Percentiles rank a stretch among this genome's conserved stretches.
phyloP scores from a whole-genome alignment of 768 basidiomycete genomes.

The Cyathus striatus region DNA sequence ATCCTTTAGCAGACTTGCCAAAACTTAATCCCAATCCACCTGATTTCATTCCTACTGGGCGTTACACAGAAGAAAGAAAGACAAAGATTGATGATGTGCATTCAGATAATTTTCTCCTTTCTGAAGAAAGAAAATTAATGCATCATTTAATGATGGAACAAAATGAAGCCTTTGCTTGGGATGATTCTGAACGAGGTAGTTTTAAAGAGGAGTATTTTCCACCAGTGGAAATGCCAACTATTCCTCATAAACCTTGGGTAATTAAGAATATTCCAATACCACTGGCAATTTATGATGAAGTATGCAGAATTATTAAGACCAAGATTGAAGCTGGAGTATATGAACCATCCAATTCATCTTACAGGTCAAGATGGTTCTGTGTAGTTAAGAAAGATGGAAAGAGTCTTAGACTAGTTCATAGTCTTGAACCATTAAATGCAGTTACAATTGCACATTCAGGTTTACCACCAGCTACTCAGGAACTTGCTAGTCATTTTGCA shows the following conservation, averaged over 20 bases:
- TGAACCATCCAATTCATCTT: conserved; percentile 31
- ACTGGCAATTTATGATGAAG: conserved; percentile 21
- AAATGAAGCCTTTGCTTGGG: conserved; percentile 31
- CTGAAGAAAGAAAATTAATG: conserved; percentile 21
- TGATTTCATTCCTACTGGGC: conserved; percentile 12
- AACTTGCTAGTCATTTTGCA: conserved; percentile 25
- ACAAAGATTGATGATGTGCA: conserved; percentile 14
- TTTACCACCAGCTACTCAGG: conserved; percentile 23
- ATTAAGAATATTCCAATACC: conserved; percentile 24
- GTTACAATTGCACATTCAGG: conserved; percentile 30
- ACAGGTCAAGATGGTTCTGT: conserved; percentile 34
- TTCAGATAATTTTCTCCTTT: conserved; percentile 9
- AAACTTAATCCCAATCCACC: conserved; percentile 10
- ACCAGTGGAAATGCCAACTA: conserved; percentile 22
- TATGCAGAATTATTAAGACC: conserved; percentile 22
- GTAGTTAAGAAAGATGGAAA: conserved; percentile 33
- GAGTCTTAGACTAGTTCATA: conserved; percentile 26
- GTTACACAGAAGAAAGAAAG: conserved; percentile 18
- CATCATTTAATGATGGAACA: conserved; percentile 25
- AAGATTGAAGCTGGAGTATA: conserved; percentile 35
- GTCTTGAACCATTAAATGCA: conserved; percentile 30
- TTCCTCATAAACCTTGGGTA: conserved; percentile 26
- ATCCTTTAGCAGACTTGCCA: conserved; percentile 18
- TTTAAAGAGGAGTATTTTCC: conserved; percentile 27
- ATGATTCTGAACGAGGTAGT: conserved; percentile 25